Conservation (phyloP, 495 filamentous ascomycete species). For the Penicillium roqueforti region DNA sequence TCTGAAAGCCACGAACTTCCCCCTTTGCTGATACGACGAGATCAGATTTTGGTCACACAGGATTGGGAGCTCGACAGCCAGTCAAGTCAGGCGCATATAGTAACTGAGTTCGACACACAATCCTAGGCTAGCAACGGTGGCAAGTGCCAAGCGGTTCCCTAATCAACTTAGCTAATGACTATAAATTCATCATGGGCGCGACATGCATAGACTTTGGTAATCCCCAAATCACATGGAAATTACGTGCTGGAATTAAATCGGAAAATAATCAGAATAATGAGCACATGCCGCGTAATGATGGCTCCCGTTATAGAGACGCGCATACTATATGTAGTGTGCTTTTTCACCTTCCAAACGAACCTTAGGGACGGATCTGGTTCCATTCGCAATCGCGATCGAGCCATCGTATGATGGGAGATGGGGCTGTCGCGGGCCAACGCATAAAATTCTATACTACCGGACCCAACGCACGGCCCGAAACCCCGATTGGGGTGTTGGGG, state of each 20-base stretch:
- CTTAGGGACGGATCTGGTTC: neutral
- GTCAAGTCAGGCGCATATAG: slow-evolving; percentile 21
- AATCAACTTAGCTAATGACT: neutral
- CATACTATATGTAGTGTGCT: too few species aligned
- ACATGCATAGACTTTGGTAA: neutral
- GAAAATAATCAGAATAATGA: neutral
- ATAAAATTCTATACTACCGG: too few species aligned
- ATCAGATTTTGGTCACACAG: slow-evolving; percentile 17
- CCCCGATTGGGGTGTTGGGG: too few species aligned
- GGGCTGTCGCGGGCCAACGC: neutral
- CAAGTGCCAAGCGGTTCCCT: neutral
- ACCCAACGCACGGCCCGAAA: too few species aligned
- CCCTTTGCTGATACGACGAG: slow-evolving; percentile 1
- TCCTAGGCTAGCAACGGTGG: slow-evolving; percentile 1
- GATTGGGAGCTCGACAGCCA: slow-evolving; percentile 25
- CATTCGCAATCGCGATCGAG: neutral
- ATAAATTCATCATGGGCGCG: neutral
- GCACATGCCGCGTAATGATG: neutral
- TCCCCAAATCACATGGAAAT: too few species aligned
- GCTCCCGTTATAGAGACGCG: neutral
- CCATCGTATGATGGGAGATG: neutral
- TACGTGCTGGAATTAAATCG: neutral
- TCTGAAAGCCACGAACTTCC: neutral
- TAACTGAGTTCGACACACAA: slow-evolving; percentile 4
- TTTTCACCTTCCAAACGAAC: neutral